These are phyloP conservation scores for Volvox carteri DNA, from an alignment of 163 green algal species.

Conservation along the genomic window DNA sequence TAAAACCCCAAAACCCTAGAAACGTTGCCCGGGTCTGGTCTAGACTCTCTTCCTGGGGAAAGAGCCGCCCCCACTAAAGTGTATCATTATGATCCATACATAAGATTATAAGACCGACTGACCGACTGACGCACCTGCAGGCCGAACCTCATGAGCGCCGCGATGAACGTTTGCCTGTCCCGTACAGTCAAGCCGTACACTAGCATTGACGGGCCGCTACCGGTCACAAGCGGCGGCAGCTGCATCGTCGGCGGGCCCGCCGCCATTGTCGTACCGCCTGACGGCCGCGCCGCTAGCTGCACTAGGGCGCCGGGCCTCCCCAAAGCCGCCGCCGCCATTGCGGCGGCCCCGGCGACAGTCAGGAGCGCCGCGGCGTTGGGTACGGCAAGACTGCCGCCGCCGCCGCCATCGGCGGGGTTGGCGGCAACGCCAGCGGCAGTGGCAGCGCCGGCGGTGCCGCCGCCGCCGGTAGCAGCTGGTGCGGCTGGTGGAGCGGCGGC, in stretches of 20 bases:
- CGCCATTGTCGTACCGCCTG: not conserved
- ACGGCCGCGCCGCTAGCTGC: not conserved
- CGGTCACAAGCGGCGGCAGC: constrained; percentile 9
- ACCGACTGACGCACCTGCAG: constrained; percentile 45
- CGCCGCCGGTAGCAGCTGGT: not conserved
- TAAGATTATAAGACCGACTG: no score
- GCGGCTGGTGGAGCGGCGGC: not conserved
- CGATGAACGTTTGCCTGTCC: constrained; percentile 54
- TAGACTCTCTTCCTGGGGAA: no score
- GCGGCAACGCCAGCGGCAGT: not conserved
- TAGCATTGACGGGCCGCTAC: not conserved
- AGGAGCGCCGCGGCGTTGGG: not conserved
- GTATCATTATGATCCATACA: no score
- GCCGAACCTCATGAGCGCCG: constrained; percentile 59
- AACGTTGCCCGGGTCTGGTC: no score
- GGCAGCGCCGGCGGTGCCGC: no score
- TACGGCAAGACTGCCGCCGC: not conserved
- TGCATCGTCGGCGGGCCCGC: not conserved
- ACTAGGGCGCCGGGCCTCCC: not conserved
- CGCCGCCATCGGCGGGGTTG: not conserved
- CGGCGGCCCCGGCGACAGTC: not conserved
- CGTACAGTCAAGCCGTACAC: constrained; percentile 45
- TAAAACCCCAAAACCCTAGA: no score
- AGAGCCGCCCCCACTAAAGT: no score
- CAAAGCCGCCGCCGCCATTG: not conserved